phyloP scores from a whole-genome alignment of 2,329 filamentous ascomycete genomes.

The Alternaria ethzedia region DNA sequence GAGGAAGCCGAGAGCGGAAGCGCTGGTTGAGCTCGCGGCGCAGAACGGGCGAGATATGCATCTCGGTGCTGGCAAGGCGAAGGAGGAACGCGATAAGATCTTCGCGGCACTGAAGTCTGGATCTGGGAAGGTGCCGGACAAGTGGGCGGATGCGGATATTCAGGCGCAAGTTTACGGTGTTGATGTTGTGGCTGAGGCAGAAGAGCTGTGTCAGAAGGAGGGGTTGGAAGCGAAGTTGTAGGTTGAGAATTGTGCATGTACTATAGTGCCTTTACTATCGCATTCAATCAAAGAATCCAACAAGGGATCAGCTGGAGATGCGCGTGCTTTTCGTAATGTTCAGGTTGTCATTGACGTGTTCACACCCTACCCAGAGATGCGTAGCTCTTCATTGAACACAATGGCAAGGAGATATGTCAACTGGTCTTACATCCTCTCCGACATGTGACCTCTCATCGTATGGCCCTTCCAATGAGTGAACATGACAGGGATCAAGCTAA shows the following conservation, averaged over 20 bases:
- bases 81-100: slow-evolving; percentile 63
- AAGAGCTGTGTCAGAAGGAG: slow-evolving; percentile 51
- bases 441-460: slow-evolving; percentile 27
- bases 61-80: slow-evolving; percentile 63
- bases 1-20: slow-evolving; percentile 63
- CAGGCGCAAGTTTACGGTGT: slow-evolving; percentile 57
- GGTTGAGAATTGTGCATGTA: background rate
- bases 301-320: background rate
- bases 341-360: background rate
- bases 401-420: background rate
- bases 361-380: background rate
- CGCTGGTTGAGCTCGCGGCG: slow-evolving; percentile 63
- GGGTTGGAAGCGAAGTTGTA: slow-evolving; percentile 34
- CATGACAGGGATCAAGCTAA: slow-evolving; percentile 29
- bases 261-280: background rate
- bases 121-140: slow-evolving; percentile 56
- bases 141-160: slow-evolving; percentile 60
- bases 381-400: background rate
- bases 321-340: background rate
- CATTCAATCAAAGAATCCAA: background rate
- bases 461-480: slow-evolving; percentile 36
- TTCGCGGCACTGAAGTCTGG: slow-evolving; percentile 57
- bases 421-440: slow-evolving; percentile 19
- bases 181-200: slow-evolving; percentile 54
- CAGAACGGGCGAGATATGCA: slow-evolving; percentile 62